Evolutionary conservation across 768 basidiomycete genomes (phyloP).

Genomic region (Boletellus sp.): DNA sequence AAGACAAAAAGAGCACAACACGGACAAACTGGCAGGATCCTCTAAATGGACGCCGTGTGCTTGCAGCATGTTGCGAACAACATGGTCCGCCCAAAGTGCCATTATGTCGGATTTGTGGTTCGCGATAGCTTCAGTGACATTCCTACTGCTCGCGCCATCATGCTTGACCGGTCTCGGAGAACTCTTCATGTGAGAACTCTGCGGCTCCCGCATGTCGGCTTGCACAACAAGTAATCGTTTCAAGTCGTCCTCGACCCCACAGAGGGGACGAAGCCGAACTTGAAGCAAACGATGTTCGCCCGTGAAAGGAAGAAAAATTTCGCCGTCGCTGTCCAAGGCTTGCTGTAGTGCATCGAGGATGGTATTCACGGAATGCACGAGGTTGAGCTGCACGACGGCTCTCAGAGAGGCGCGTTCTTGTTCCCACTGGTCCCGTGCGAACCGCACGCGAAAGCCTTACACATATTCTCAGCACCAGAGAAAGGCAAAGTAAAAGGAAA

Average conservation of each 20-base stretch:
- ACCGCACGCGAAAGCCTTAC: conserved; percentile 71
- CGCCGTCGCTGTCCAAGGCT: conserved; percentile 43
- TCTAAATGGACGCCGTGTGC: conserved; percentile 48
- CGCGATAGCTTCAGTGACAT: conserved; percentile 50
- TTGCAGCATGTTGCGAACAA: conserved; percentile 47
- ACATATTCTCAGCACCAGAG: conserved; percentile 5
- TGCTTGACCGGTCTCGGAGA: conserved; percentile 4
- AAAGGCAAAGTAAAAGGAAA: background rate
- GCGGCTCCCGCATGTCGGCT: conserved; percentile 26
- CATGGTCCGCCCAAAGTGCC: conserved; percentile 58
- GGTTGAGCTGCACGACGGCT: conserved; percentile 73
- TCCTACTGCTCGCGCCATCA: conserved; percentile 31
- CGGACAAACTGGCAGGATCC: conserved; percentile 69
- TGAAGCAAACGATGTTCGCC: conserved; percentile 52
- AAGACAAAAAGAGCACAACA: background rate
- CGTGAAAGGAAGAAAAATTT: conserved; percentile 39
- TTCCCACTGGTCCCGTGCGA: conserved; percentile 58
- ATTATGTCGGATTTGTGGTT: conserved; percentile 61
- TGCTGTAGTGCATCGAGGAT: conserved; percentile 60
- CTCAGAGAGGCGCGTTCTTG: conserved; percentile 73
- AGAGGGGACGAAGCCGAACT: conserved; percentile 60
- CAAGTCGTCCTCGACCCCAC: conserved; percentile 58
- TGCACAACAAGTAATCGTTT: conserved; percentile 55
- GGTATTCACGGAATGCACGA: conserved; percentile 65
- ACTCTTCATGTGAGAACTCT: conserved; percentile 18